Percentiles rank a stretch among this genome's conserved stretches.
phyloP scores from a whole-genome alignment of 2,329 filamentous ascomycete genomes.

The Colletotrichum neosansevieriae region DNA sequence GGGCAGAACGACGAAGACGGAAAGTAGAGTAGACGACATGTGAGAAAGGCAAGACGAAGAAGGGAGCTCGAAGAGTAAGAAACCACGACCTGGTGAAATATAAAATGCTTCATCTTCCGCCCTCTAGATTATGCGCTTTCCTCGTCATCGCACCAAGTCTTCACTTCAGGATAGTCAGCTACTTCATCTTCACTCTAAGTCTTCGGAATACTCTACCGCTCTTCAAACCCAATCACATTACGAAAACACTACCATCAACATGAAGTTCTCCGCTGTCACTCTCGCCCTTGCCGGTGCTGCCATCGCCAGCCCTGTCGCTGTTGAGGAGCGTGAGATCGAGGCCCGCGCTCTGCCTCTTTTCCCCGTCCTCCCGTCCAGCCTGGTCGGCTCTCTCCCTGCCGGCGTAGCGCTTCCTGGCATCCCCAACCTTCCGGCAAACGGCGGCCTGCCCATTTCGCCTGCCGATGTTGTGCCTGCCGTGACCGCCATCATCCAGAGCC shows the following conservation, averaged over 20 bases:
- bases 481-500: neutral
- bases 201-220: conserved; percentile 7
- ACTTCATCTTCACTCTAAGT: conserved; percentile 23
- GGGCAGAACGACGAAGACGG: conserved; percentile 25
- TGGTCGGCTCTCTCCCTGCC: neutral
- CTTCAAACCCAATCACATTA: conserved; percentile 3
- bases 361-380: neutral
- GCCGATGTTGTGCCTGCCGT: neutral
- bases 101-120: conserved; percentile 28
- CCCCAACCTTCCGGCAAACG: neutral
- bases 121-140: neutral
- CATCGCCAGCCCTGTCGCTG: conserved; percentile 30
- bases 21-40: neutral
- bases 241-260: conserved; percentile 24
- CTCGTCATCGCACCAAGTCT: conserved; percentile 30
- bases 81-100: conserved; percentile 13
- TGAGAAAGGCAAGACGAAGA: neutral
- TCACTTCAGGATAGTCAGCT: conserved; percentile 38
- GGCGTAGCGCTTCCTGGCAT: neutral
- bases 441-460: too few relatives aligned
- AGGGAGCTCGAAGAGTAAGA: neutral
- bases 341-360: neutral
- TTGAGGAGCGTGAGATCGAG: conserved; percentile 27
- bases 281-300: conserved; percentile 24
- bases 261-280: conserved; percentile 37